Evolutionary conservation across 2,329 filamentous ascomycete species (phyloP).

Genomic region (Penicillium sp.): DNA sequence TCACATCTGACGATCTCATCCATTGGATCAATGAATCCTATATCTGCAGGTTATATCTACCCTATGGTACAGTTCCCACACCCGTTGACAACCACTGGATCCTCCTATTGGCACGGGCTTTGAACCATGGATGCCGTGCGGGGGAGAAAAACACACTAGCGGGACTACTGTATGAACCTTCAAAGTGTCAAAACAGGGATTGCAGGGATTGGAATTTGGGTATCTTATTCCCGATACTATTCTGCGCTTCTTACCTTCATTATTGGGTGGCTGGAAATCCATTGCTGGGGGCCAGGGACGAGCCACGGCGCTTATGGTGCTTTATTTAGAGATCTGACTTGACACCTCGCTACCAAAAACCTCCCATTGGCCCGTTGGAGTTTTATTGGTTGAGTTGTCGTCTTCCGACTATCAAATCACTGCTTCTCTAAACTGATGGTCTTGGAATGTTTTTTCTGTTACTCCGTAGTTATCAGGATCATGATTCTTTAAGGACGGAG

Average conservation of each 20-base stretch:
- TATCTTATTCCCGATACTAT: not conserved
- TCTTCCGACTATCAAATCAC: too few species aligned
- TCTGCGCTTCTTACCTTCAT: not conserved
- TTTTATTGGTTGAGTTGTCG: too few species aligned
- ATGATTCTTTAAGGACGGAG: too few species aligned
- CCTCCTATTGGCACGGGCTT: not conserved
- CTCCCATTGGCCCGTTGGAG: not conserved
- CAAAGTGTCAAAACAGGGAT: too few species aligned
- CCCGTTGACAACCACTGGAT: conserved; percentile 1
- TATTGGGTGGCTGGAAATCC: not conserved
- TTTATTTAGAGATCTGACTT: conserved; percentile 20
- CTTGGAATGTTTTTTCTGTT: too few species aligned
- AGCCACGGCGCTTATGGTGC: conserved; percentile 29
- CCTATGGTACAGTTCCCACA: too few species aligned
- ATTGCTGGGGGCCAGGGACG: conserved; percentile 4
- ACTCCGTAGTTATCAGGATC: too few species aligned
- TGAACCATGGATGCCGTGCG: conserved; percentile 30
- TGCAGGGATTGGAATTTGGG: not conserved
- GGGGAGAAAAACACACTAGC: conserved; percentile 42
- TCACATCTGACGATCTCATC: not conserved
- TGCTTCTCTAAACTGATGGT: too few species aligned
- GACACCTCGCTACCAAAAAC: not conserved
- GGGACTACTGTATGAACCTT: conserved; percentile 37
- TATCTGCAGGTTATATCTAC: too few species aligned
- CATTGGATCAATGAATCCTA: too few species aligned